These are phyloP conservation scores for Thuja plicata DNA, from an alignment of 83 land plant species.

Conservation along the genomic window DNA sequence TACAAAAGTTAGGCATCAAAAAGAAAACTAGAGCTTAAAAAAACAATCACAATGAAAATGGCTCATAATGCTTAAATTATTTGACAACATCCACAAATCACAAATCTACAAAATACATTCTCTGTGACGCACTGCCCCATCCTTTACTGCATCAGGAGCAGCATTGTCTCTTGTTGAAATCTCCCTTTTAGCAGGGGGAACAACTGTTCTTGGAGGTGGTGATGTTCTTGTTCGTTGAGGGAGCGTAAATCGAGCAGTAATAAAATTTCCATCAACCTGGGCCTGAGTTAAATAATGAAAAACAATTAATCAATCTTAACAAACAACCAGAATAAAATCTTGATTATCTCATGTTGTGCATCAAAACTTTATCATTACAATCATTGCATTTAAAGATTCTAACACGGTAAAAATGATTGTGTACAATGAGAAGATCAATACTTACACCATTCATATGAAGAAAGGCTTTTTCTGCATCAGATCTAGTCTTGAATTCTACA, in stretches of 20 bases:
- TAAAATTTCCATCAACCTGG: conserved; percentile 73
- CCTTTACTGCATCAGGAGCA: conserved; percentile 46
- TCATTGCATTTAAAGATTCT: not conserved
- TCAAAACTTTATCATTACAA: not conserved
- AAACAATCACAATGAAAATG: not conserved
- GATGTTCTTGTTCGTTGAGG: conserved; percentile 39
- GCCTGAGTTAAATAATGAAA: conserved; percentile 31
- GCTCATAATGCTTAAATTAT: not conserved
- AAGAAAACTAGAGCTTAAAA: not conserved
- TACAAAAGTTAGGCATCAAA: conserved; percentile 5
- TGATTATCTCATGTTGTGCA: not conserved
- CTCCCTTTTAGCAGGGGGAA: conserved; percentile 51
- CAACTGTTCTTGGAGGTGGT: conserved; percentile 43
- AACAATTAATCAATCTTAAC: not conserved
- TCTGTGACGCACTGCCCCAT: conserved; percentile 45
- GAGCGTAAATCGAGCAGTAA: conserved; percentile 58
- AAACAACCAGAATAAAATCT: not conserved
- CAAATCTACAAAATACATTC: conserved; percentile 35
- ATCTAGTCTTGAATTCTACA: conserved; percentile 70
- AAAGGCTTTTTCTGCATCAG: conserved; percentile 75
- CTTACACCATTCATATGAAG: conserved; percentile 83
- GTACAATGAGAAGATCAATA: not conserved
- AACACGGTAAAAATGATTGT: not conserved
- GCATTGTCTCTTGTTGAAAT: conserved; percentile 30
- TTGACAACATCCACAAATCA: not conserved